Base-by-base conservation (phyloP, 1,139 yeast genomes). In the Yamadazyma sp. region DNA sequence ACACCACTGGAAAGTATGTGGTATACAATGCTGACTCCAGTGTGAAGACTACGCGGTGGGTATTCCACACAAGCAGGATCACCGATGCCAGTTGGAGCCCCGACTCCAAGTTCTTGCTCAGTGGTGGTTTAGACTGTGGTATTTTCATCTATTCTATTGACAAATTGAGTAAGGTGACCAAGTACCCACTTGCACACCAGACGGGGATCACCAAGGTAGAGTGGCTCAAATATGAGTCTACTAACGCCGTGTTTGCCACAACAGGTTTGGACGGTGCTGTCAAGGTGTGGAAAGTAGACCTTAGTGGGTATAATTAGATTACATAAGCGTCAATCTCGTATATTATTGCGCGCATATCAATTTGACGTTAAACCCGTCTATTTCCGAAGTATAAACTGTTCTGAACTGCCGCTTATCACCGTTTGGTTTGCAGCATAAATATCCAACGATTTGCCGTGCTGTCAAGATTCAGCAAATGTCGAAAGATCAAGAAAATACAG, bases 21-120 rank as follows among this genome's bases (percentile, higher is more conserved):
- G 69, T 88, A 22, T 88, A 80, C 61, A 75, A 80, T 44, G 58
- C 63, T 1, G 80, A 80, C 34, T 77, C 72, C 29, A 54, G 74
- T 6, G 69, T 86, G 6, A 78, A 85, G 33, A 89, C 97, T 1
- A 80, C 94, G 0, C 78, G 97, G 56, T 92, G 99, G 99, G 84
- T 95, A 0, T 90, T 86, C 80, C 97, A 94, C 59, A 85, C 90
- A 3, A 82, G 95, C 40, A 80, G 77, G 42, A 84, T 92, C 43
- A 80, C 78, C 40, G 78, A 83, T 27, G 85, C 94, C 34, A 64
- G 79, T 24, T 92, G 97, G 97, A 76, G 83, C 32, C 61, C 67
- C 2, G 89, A 85, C 49, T 85, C 88, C 39, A 78, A 82, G 49
- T 80, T 73, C 49, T 74, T 86, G 35, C 84, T 82, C 15, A 80